Evolutionary conservation across 345 rosid species (phyloP).

Genomic region (Eucalyptus tenuipes): DNA sequence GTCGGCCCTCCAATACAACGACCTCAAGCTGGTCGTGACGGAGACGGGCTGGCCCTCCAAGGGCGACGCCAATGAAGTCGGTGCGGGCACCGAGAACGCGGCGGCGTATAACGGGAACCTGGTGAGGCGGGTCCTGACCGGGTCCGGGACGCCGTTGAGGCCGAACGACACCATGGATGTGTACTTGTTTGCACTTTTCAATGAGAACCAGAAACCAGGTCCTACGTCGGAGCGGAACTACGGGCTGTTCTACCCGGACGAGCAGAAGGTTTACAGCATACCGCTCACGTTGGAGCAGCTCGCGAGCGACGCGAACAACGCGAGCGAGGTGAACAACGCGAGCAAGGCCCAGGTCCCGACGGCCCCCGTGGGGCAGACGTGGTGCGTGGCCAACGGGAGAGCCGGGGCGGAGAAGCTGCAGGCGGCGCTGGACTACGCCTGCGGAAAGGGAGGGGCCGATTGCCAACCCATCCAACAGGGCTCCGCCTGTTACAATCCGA

Average conservation of each 20-base stretch:
- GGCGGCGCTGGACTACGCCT: slow-evolving; percentile 60
- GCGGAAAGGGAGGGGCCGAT: slow-evolving; percentile 90
- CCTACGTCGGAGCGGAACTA: slow-evolving; percentile 89
- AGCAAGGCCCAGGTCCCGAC: slow-evolving; percentile 23
- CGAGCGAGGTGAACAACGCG: slow-evolving; percentile 5
- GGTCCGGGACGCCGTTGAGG: slow-evolving; percentile 75
- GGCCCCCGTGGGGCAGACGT: slow-evolving; percentile 30
- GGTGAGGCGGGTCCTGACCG: slow-evolving; percentile 47
- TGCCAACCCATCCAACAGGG: slow-evolving; percentile 72
- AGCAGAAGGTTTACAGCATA: slow-evolving; percentile 64
- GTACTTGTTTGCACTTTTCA: slow-evolving; percentile 75
- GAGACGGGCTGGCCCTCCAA: slow-evolving; percentile 98
- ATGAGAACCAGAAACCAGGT: slow-evolving; percentile 74
- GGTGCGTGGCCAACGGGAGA: slow-evolving; percentile 67
- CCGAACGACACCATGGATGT: slow-evolving; percentile 56
- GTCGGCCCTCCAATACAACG: slow-evolving; percentile 50
- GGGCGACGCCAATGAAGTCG: slow-evolving; percentile 73
- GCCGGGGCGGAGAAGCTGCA: slow-evolving; percentile 37
- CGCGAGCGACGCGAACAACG: neutral
- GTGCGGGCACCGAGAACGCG: slow-evolving; percentile 57
- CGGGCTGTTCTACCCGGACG: slow-evolving; percentile 76
- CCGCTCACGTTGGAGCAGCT: slow-evolving; percentile 21
- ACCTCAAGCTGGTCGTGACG: slow-evolving; percentile 51
- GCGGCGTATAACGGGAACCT: slow-evolving; percentile 81
- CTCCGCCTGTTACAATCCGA: slow-evolving; percentile 55